Percentiles rank a stretch among this genome's conserved stretches.
phyloP scores from a whole-genome alignment of 2,329 filamentous ascomycete species.

The Huntiella abstrusa region DNA sequence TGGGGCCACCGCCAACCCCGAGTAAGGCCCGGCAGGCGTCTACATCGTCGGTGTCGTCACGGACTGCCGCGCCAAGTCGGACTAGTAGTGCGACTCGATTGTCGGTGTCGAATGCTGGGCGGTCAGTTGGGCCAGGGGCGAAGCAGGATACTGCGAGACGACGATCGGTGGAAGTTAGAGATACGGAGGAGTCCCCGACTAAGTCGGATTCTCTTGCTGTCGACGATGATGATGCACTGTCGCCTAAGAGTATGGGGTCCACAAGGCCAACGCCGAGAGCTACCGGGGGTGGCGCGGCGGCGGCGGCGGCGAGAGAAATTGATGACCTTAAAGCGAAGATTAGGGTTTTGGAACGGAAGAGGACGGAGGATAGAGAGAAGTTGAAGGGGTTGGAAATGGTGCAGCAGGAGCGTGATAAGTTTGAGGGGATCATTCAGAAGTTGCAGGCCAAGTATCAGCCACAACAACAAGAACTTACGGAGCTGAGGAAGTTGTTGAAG shows the following conservation, averaged over 20 bases:
- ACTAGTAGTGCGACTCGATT: conserved; percentile 19
- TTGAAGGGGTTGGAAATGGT: conserved; percentile 60
- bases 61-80: conserved; percentile 19
- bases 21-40: conserved; percentile 27
- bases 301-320: conserved; percentile 45
- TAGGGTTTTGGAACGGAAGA: conserved; percentile 70
- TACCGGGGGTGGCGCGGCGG: conserved; percentile 25
- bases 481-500: conserved; percentile 59
- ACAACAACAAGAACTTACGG: conserved; percentile 59
- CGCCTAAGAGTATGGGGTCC: conserved; percentile 14
- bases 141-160: conserved; percentile 17
- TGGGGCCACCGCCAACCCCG: conserved; percentile 44
- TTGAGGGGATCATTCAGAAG: conserved; percentile 73
- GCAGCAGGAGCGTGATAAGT: conserved; percentile 58
- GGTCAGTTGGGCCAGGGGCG: too few species aligned
- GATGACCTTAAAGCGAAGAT: conserved; percentile 82
- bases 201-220: conserved; percentile 25
- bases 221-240: conserved; percentile 27
- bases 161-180: conserved; percentile 23
- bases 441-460: conserved; percentile 76
- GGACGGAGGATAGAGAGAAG: conserved; percentile 68
- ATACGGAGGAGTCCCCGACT: conserved; percentile 3
- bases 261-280: conserved; percentile 12
- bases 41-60: conserved; percentile 22
- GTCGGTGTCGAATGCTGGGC: conserved; percentile 5